Conservation (phyloP, 1,139 yeast species). For the Suhomyces bokatorum region DNA sequence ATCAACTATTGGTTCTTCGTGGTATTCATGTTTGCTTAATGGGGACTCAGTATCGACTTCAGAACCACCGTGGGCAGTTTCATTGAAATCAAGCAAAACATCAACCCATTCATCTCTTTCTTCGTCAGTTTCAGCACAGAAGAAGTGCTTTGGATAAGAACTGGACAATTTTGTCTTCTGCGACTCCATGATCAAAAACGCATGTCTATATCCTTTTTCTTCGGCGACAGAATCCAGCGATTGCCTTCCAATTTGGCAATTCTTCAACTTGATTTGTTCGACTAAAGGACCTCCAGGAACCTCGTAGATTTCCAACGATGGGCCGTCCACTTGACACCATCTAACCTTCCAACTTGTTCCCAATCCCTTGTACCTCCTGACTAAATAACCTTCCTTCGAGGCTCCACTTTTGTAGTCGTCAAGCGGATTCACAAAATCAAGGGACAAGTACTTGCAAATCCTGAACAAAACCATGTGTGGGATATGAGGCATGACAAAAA, state of each 20-base stretch:
- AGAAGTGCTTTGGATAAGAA: conserved; percentile 58
- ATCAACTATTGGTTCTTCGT: conserved; percentile 8
- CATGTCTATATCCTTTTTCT: conserved; percentile 74
- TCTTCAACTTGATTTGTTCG: conserved; percentile 60
- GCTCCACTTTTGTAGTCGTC: conserved; percentile 59
- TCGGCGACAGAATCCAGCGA: conserved; percentile 61
- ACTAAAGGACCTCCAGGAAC: conserved; percentile 55
- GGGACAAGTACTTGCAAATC: conserved; percentile 66
- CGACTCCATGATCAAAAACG: conserved; percentile 69
- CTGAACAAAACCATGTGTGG: conserved; percentile 54
- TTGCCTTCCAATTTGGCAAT: conserved; percentile 67
- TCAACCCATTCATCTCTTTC: conserved; percentile 83
- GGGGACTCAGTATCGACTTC: conserved; percentile 9
- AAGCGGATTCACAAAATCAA: conserved; percentile 66
- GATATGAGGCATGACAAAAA: conserved; percentile 62
- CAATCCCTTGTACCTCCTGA: conserved; percentile 60
- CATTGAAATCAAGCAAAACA: conserved; percentile 50
- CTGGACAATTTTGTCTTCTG: conserved; percentile 57
- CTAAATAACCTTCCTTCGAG: conserved; percentile 65
- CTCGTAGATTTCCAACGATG: conserved; percentile 60
- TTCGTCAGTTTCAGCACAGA: conserved; percentile 79
- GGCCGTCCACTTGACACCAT: conserved; percentile 73
- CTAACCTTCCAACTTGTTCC: conserved; percentile 70
- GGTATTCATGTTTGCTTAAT: conserved; percentile 4
- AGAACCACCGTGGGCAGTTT: conserved; percentile 7